Percentiles rank a stretch among this genome's conserved stretches.
Evolutionary conservation across 2,329 filamentous ascomycete species (phyloP).

Genomic region (Aspergillus pseudonomiae): DNA sequence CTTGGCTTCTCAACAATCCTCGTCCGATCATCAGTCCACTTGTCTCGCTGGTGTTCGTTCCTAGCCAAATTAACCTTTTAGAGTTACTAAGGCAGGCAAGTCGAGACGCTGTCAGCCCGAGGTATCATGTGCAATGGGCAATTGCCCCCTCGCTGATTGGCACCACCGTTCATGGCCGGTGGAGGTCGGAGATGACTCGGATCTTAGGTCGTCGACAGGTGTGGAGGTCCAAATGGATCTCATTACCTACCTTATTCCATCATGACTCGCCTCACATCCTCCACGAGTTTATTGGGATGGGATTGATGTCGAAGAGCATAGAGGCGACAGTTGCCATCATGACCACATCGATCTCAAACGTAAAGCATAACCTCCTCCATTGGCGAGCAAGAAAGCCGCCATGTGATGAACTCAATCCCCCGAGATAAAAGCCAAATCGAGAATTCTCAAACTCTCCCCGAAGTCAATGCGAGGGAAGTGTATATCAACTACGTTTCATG

Average conservation of each 20-base stretch:
- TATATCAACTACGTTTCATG: neutral
- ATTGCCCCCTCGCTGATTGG: neutral
- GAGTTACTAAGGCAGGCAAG: neutral
- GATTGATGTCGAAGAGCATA: neutral
- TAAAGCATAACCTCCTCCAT: neutral
- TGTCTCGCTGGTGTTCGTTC: neutral
- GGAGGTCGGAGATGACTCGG: slow-evolving; percentile 2
- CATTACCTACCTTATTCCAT: neutral
- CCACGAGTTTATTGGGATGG: neutral
- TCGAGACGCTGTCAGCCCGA: neutral
- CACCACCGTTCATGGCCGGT: neutral
- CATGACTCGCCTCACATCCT: neutral
- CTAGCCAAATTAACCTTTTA: neutral
- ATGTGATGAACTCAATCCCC: neutral
- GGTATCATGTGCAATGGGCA: slow-evolving; percentile 1
- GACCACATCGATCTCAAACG: neutral
- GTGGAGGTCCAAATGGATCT: neutral
- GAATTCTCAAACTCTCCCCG: neutral
- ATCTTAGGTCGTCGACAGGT: neutral
- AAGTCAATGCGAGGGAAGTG: neutral
- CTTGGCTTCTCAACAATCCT: slow-evolving; percentile 15
- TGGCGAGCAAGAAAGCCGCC: neutral
- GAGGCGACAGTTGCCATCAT: neutral
- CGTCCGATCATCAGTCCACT: neutral
- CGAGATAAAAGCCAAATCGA: too few relatives aligned